A percentile compares a stretch with the other conserved stretches of the same genome.
phyloP scores from a whole-genome alignment of 768 basidiomycete species.

The Exidia glandulosa region DNA sequence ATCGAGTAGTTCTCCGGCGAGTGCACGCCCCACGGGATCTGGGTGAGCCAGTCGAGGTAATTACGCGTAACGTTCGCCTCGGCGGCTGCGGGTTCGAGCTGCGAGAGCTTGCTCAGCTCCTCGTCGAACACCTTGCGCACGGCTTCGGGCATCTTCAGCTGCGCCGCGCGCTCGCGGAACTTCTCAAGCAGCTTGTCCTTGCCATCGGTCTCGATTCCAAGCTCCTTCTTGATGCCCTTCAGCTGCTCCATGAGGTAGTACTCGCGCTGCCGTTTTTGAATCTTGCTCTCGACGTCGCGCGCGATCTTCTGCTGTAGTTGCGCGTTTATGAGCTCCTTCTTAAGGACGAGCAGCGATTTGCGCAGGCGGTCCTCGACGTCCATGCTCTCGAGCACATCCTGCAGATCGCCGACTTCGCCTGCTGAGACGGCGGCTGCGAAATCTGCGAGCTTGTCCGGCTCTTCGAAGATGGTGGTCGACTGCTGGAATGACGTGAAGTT shows the following conservation, averaged over 20 bases:
- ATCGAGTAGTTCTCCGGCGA: slow-evolving; percentile 90
- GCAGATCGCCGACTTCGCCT: slow-evolving; percentile 85
- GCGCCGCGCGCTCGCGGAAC: slow-evolving; percentile 75
- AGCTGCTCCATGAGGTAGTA: slow-evolving; percentile 96
- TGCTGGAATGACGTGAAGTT: slow-evolving; percentile 91
- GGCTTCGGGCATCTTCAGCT: slow-evolving; percentile 77
- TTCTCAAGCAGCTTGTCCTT: slow-evolving; percentile 92
- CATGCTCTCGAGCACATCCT: slow-evolving; percentile 83
- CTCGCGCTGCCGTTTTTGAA: slow-evolving; percentile 87
- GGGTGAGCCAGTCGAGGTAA: slow-evolving; percentile 88
- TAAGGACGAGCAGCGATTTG: slow-evolving; percentile 83
- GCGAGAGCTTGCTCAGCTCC: slow-evolving; percentile 81
- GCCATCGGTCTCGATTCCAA: slow-evolving; percentile 90
- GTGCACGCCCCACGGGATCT: slow-evolving; percentile 95
- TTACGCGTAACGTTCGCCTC: slow-evolving; percentile 92
- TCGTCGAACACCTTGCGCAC: slow-evolving; percentile 95
- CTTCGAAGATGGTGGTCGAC: slow-evolving; percentile 89
- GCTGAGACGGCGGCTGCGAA: slow-evolving; percentile 93
- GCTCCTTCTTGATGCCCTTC: slow-evolving; percentile 91
- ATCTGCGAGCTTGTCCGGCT: slow-evolving; percentile 94
- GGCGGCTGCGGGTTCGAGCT: slow-evolving; percentile 81
- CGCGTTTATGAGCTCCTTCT: slow-evolving; percentile 96
- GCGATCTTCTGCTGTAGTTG: slow-evolving; percentile 89
- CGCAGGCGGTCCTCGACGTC: slow-evolving; percentile 80
- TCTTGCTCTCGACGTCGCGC: slow-evolving; percentile 88